phyloP scores from a whole-genome alignment of 495 filamentous ascomycete genomes.

The Aspergillus wentii region DNA sequence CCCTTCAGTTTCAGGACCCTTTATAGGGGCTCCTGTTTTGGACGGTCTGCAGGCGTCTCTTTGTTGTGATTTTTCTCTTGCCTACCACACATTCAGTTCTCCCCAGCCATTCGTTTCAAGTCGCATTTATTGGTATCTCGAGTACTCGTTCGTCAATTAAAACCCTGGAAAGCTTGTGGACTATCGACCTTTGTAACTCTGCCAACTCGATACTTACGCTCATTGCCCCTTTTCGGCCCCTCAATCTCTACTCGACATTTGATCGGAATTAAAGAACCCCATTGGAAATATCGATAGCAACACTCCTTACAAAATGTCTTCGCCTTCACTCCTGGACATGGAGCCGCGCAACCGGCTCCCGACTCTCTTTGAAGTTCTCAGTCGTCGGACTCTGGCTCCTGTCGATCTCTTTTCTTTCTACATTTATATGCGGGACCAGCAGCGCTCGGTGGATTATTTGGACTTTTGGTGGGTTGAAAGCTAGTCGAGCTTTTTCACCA shows the following conservation, averaged over 20 bases:
- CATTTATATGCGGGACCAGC: conserved; percentile 99
- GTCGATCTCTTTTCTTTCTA: conserved; percentile 98
- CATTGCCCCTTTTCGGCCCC: conserved; percentile 13
- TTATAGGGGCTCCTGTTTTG: conserved; percentile 9
- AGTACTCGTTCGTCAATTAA: conserved; percentile 1
- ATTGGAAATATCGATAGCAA: too few species aligned
- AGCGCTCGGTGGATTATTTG: conserved; percentile 93
- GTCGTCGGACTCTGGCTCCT: conserved; percentile 81
- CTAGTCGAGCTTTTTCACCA: not conserved
- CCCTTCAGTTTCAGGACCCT: conserved; percentile 1
- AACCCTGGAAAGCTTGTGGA: too few species aligned
- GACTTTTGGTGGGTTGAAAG: conserved; percentile 88
- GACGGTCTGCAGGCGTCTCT: conserved; percentile 4
- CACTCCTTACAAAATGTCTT: conserved; percentile 25
- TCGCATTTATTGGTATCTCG: conserved; percentile 6
- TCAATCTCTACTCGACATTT: conserved; percentile 1
- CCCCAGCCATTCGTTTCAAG: conserved; percentile 10
- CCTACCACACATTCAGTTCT: conserved; percentile 7
- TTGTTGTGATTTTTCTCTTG: conserved; percentile 5
- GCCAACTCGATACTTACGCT: conserved; percentile 8
- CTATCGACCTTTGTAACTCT: too few species aligned
- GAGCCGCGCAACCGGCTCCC: conserved; percentile 76
- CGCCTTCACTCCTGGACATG: conserved; percentile 24
- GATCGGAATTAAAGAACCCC: too few species aligned
- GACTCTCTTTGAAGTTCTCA: conserved; percentile 91